Percentiles rank a stretch among this genome's conserved stretches.
These are phyloP conservation scores for Eimeria praecox DNA, from an alignment of 169 alveolate genomes.

Conservation along the genomic window DNA sequence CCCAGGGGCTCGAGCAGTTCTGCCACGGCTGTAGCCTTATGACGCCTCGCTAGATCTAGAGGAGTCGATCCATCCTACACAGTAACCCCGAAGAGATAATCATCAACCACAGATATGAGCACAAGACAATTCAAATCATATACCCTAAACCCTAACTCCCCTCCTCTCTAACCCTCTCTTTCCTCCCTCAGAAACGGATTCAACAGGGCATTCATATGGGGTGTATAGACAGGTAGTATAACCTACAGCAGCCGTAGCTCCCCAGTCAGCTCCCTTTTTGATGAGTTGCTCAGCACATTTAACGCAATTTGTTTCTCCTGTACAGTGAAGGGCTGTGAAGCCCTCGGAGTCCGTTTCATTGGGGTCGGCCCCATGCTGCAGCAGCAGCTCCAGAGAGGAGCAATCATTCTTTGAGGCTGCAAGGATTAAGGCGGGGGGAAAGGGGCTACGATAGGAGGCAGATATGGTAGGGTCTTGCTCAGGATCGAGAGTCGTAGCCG, in stretches of 20 bases:
- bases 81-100: background rate
- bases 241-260: slow-evolving; percentile 5
- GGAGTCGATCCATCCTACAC: slow-evolving; percentile 58
- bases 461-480: background rate
- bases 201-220: background rate
- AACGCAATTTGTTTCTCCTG: slow-evolving; percentile 34
- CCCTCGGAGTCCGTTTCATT: slow-evolving; percentile 32
- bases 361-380: slow-evolving; percentile 43
- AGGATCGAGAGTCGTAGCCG: background rate
- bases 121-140: background rate
- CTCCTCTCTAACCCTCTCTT: background rate
- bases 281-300: slow-evolving; percentile 18
- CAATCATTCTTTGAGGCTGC: slow-evolving; percentile 60
- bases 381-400: slow-evolving; percentile 21
- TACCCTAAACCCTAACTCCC: background rate
- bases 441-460: slow-evolving; percentile 30
- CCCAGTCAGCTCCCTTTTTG: slow-evolving; percentile 46
- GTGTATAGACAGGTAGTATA: background rate
- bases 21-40: slow-evolving; percentile 15
- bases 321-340: slow-evolving; percentile 56
- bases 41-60: slow-evolving; percentile 45
- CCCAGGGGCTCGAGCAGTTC: slow-evolving; percentile 62
- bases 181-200: too few relatives aligned
- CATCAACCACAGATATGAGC: background rate
- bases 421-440: slow-evolving; percentile 61